A percentile compares a stretch with the other conserved stretches of the same genome.
These are phyloP conservation scores for Kalanchoe fedtschenkoi DNA, from an alignment of 164 flowering plant genomes.

Conservation along the genomic window DNA sequence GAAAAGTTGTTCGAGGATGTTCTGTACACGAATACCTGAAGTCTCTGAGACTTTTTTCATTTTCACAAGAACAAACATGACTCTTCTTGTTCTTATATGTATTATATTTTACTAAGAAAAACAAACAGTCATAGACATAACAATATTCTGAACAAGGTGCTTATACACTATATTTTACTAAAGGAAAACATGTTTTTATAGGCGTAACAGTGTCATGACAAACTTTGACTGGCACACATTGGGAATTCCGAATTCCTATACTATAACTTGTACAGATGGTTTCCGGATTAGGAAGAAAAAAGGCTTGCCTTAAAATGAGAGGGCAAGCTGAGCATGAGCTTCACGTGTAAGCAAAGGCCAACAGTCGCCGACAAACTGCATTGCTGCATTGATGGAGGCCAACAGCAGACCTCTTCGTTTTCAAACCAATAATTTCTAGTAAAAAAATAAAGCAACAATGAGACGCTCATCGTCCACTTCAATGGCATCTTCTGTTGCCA, in stretches of 20 bases:
- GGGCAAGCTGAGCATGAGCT: slow-evolving; percentile 72
- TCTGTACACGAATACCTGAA: too few species aligned
- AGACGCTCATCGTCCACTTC: slow-evolving; percentile 49
- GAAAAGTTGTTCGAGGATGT: too few species aligned
- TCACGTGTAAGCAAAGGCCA: slow-evolving; percentile 75
- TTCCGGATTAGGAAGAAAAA: not conserved
- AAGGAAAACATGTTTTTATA: too few species aligned
- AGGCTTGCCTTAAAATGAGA: slow-evolving; percentile 67
- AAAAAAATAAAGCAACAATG: not conserved
- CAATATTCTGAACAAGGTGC: too few species aligned
- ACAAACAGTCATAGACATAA: too few species aligned
- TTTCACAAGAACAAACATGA: too few species aligned
- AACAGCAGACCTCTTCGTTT: slow-evolving; percentile 5
- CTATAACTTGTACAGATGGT: not conserved
- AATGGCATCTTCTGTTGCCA: slow-evolving; percentile 72
- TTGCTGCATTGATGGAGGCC: slow-evolving; percentile 81
- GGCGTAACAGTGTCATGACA: too few species aligned
- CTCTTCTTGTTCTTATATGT: too few species aligned
- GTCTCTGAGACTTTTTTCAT: too few species aligned
- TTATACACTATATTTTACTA: too few species aligned
- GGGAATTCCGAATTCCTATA: not conserved
- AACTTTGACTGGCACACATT: too few species aligned
- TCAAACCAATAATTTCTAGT: not conserved
- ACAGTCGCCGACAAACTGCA: slow-evolving; percentile 82
- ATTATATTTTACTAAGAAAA: too few species aligned